Base-by-base conservation (phyloP, 2,329 filamentous ascomycete genomes). In the Chrysosporium keratinophilum region DNA sequence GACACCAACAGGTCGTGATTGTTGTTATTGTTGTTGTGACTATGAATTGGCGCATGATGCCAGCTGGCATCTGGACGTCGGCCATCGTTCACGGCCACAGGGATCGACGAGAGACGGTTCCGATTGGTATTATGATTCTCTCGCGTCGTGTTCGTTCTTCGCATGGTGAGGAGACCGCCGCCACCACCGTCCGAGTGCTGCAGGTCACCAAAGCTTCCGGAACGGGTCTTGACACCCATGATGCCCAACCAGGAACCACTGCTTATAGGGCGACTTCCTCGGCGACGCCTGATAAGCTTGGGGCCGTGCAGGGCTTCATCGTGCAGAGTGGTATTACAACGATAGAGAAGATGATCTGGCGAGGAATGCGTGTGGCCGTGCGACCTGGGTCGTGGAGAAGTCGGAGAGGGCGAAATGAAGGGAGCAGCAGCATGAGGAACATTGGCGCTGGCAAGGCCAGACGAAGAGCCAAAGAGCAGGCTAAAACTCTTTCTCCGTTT, bases 291-390 rank as follows among this genome's bases (percentile, higher is more conserved):
- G 14, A 37, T 35, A 43, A 54, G 42, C 23, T 54, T 54, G 11
- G 5, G 15, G 23, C 34, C 23, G n/a, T 10, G 28, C 44, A 35
- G 17, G 15, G 12, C 37, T 34, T 35, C 39, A 33, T 49, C 35
- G 15, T 41, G 7, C 2, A 6, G n/a, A 15, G 20, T 42, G 11
- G 15, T 20, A 51, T 43, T 42, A 43, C 37, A 43, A 14, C 34
- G 20, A 20, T 17, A 35, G n/a, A 28, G 43, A 39, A 17, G 58
- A 56, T 70, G 69, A 54, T 71, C 69, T 7, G 69, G 69, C 15
- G 68, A 64, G 33, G 69, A 67, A 50, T 66, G 67, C 56, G 64
- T 63, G 53, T 71, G 68, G 37, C 62, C 54, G 10, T 54, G 48
- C 23, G 31, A 41, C 19, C 42, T 17, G 28, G 39, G 54, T 12